phyloP scores from a whole-genome alignment of 73 alveolate genomes.

The Paramecium sonneborni region DNA sequence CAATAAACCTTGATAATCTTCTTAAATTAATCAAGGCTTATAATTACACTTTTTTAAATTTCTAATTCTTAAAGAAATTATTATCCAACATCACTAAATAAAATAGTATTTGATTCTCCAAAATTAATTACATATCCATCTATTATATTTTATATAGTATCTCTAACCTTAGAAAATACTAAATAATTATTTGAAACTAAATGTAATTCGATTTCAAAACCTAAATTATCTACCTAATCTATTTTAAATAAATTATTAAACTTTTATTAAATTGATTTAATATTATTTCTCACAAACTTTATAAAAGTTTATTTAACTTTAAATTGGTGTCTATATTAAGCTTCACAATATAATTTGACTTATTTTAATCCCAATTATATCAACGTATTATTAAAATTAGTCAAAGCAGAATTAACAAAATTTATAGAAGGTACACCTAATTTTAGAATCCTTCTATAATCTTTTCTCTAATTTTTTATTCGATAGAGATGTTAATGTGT shows the following conservation, averaged over 20 bases:
- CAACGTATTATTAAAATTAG: background rate
- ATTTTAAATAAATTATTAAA: background rate
- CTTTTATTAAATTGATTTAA: background rate
- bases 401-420: background rate
- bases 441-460: background rate
- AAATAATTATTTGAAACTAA: background rate
- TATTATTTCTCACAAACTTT: background rate
- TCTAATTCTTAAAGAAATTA: background rate
- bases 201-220: background rate
- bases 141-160: background rate
- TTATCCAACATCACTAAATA: background rate
- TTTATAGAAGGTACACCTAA: background rate
- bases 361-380: background rate
- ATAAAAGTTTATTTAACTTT: background rate
- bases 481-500: background rate
- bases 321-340: background rate
- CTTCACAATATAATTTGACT: slow-evolving; percentile 16
- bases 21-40: background rate
- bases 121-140: background rate
- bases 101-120: background rate
- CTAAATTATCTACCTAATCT: background rate
- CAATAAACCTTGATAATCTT: background rate
- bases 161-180: background rate
- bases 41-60: background rate
- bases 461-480: background rate